phyloP scores from a whole-genome alignment of 306 rosid species.

The Prunus mira region DNA sequence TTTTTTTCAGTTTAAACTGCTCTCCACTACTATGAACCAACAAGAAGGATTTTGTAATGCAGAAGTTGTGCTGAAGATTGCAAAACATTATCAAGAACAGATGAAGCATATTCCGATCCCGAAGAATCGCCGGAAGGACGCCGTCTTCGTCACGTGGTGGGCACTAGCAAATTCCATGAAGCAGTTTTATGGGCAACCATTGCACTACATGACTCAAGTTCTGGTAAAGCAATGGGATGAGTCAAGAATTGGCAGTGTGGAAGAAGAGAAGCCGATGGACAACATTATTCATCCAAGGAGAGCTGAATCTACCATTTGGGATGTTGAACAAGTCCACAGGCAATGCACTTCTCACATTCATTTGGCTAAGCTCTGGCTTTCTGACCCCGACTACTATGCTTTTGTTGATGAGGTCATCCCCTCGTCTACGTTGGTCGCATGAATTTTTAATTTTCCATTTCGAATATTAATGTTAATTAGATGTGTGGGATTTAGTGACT shows the following conservation, averaged over 20 bases:
- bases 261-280: constrained; percentile 24
- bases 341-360: neutral
- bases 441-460: neutral
- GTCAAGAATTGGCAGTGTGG: constrained; percentile 25
- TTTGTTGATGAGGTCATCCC: neutral
- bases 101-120: neutral
- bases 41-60: neutral
- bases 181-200: constrained; percentile 25
- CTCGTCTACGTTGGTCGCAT: neutral
- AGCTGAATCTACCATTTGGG: constrained; percentile 31
- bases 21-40: neutral
- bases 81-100: neutral
- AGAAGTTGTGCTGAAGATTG: neutral
- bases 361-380: neutral
- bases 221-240: constrained; percentile 41
- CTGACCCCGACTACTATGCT: neutral
- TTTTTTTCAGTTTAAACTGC: neutral
- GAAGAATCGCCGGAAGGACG: neutral
- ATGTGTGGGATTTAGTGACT: no score
- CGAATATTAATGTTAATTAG: no score
- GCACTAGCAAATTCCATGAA: constrained; percentile 24
- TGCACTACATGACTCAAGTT: constrained; percentile 36
- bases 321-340: neutral
- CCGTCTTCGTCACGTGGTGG: neutral
- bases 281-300: neutral